These are phyloP conservation scores for Lojkania enalia DNA, from an alignment of 2,329 filamentous ascomycete genomes.

Conservation along the genomic window DNA sequence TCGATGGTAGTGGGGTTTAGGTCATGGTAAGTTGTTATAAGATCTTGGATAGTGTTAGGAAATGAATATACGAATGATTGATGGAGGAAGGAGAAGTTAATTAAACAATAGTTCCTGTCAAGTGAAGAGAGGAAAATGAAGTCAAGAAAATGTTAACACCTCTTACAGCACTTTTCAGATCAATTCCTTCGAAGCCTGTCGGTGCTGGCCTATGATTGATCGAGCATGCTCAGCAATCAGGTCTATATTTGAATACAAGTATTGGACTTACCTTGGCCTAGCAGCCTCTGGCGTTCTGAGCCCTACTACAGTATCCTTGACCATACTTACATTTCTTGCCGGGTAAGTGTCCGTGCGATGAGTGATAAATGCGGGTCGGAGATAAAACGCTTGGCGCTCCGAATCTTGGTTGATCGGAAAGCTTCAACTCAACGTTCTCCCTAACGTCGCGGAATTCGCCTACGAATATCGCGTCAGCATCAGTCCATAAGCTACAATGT, in stretches of 20 bases:
- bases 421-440: too few relatives aligned
- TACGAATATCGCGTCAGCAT: too few relatives aligned
- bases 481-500: too few relatives aligned
- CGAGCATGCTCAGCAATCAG: neutral
- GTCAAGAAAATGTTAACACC: constrained; percentile 25
- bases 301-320: constrained; percentile 23
- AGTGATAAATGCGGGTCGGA: constrained; percentile 10
- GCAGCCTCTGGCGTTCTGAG: constrained; percentile 20
- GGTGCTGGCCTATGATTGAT: constrained; percentile 41
- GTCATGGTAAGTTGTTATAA: constrained; percentile 73
- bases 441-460: too few relatives aligned
- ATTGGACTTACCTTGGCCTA: constrained; percentile 20
- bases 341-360: neutral
- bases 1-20: constrained; percentile 66
- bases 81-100: constrained; percentile 2
- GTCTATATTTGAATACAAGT: too few relatives aligned
- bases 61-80: neutral
- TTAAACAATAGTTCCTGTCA: constrained; percentile 7
- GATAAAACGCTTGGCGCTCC: constrained; percentile 25
- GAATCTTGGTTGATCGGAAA: constrained; percentile 5
- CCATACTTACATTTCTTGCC: constrained; percentile 4
- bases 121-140: neutral
- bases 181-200: constrained; percentile 29
- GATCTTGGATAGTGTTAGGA: constrained; percentile 28
- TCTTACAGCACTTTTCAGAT: constrained; percentile 41